Evolutionary conservation across 2,329 filamentous ascomycete species (phyloP).

Genomic region (Clonostachys chloroleuca): DNA sequence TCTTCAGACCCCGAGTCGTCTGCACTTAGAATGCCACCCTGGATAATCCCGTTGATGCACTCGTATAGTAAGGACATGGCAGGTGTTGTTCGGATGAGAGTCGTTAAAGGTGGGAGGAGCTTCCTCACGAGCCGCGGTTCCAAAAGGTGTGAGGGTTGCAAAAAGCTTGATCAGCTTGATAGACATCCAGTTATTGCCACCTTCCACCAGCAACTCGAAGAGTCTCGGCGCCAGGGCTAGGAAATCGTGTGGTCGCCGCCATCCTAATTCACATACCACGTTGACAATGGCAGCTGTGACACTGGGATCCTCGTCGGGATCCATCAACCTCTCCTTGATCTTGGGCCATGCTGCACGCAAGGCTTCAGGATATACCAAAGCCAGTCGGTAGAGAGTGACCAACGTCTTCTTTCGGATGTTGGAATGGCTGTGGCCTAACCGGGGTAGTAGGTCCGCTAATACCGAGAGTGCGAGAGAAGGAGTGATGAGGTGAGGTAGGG

Average conservation of each 20-base stretch:
- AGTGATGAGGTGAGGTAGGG: conserved; percentile 92
- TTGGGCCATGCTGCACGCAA: conserved; percentile 92
- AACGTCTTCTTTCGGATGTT: conserved; percentile 93
- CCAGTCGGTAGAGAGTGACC: conserved; percentile 87
- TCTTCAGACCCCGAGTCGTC: conserved; percentile 81
- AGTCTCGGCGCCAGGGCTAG: conserved; percentile 84
- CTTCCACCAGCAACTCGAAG: conserved; percentile 87
- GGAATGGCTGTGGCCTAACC: conserved; percentile 80
- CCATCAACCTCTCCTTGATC: conserved; percentile 90
- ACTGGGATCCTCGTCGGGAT: conserved; percentile 83
- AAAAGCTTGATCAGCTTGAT: conserved; percentile 99
- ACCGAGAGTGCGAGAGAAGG: conserved; percentile 88
- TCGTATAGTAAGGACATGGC: conserved; percentile 99
- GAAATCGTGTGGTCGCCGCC: conserved; percentile 91
- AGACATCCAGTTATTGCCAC: conserved; percentile 99
- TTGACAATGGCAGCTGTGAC: conserved; percentile 96
- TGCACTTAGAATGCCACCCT: conserved; percentile 86
- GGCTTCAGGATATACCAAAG: conserved; percentile 94
- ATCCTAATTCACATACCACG: conserved; percentile 92
- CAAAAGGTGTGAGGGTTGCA: conserved; percentile 83
- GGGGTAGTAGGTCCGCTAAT: conserved; percentile 79
- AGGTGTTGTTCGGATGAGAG: conserved; percentile 88
- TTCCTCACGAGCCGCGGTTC: conserved; percentile 91
- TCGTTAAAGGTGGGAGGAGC: conserved; percentile 82
- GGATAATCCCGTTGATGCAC: conserved; percentile 97